Percentiles rank a stretch among this genome's conserved stretches.
These are phyloP conservation scores for Aspergillus fijiensis DNA, from an alignment of 2,329 filamentous ascomycete genomes.

Conservation along the genomic window DNA sequence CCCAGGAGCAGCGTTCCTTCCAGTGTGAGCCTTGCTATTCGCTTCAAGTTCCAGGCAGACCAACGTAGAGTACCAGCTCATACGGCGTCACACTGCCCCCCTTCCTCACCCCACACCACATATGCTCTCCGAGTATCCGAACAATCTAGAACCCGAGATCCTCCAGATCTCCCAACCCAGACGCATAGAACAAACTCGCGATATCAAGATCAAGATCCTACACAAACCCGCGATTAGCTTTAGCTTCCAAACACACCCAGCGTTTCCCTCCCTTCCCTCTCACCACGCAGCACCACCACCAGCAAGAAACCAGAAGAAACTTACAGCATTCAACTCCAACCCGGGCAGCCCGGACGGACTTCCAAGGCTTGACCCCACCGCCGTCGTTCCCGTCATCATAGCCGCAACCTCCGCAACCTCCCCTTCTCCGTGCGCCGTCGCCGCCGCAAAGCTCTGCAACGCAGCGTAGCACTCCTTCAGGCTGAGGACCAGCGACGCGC, in stretches of 20 bases:
- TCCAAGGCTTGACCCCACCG: background rate
- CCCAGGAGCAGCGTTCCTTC: no score
- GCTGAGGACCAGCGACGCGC: background rate
- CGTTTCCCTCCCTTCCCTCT: no score
- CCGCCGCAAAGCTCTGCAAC: background rate
- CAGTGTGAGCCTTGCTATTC: no score
- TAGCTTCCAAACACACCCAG: background rate
- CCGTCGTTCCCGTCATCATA: background rate
- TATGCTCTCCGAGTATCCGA: no score
- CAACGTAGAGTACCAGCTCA: no score
- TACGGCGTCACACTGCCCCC: no score
- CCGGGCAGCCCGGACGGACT: background rate
- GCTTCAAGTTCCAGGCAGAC: no score
- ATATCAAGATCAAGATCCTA: conserved; percentile 1
- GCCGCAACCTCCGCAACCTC: background rate
- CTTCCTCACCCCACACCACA: background rate
- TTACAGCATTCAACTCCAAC: background rate
- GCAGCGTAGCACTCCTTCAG: conserved; percentile 6
- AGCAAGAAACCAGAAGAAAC: background rate
- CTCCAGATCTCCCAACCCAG: background rate
- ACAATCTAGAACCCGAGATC: background rate
- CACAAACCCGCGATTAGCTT: background rate
- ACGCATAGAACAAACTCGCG: background rate
- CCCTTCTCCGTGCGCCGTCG: background rate
- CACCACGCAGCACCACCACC: no score